Evolutionary conservation across 805 yeast species (phyloP), one percentile per base, ranked within the genome.

Genomic region (Ogataea philodendri): DNA sequence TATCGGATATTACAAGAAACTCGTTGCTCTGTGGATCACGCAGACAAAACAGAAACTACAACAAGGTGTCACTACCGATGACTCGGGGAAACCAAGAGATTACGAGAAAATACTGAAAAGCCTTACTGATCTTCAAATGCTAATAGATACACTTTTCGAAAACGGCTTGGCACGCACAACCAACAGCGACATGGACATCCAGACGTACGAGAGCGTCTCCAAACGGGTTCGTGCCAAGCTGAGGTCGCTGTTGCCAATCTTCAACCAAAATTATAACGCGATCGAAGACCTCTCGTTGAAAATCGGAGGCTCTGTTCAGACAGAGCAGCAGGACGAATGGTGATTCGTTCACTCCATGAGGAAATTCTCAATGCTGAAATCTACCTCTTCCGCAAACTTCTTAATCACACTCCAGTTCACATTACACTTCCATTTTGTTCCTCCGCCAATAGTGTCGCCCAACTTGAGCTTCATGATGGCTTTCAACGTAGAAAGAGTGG

Each of bases 391-490:
- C 0, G 95, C 78, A 23, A 87, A 65, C 30, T 69, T 67, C 42
- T 70, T 69, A 8, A 83, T 72, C 6, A 76, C 69, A 21, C 70
- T 71, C 84, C 86, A 87, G 26, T 77, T 70, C 7, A 82, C 76
- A 50, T 84, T 84, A 42, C 86, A 78, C 53, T 74, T 81, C 95
- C 95, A 88, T 49, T 81, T 75, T 1, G 84, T 73, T 38, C 76
- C 74, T 13, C 87, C 76, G 35, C 77, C 81, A 26, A 87, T 74
- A 2, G 72, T 56, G 40, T 59, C 60, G 42, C 59, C 65, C 39
- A 44, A 46, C 34, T 51, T 48, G 37, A 56, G 36, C 37, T 49
- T 51, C 22, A 54, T 39, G 21, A 54, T 42, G 25, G 46, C 59
- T 59, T 38, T 65, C 46, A 49, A 43, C 19, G 58, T 60, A 42